Evolutionary conservation across 177 flowering plant genomes (phyloP), one percentile per base, ranked within the genome.

Genomic region (Vitis hybrid): DNA sequence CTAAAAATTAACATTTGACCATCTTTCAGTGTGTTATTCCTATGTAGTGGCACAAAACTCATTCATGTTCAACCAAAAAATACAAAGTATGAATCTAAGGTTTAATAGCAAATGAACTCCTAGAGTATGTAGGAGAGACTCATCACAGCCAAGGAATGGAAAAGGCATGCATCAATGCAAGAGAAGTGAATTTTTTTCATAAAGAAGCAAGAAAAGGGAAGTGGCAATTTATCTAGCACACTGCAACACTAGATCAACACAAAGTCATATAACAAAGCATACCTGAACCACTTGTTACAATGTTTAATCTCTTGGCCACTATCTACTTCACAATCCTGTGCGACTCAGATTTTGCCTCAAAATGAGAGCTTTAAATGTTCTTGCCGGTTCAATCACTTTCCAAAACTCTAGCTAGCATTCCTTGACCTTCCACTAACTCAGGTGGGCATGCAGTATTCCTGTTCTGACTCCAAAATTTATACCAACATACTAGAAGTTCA

Each of bases 221-320:
- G 26, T 62, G 11, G 14, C 39, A 1, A 16, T 63, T 2, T 2
- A 63, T 63, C 19, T 50, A 64, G 16, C 39, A 64, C 18, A 20
- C 33, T 19, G 67, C 56, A 64, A 26, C 14, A 22, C 33, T n/a
- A 64, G 55, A 12, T 51, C 48, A 60, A 66, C 51, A 48, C 22
- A 66, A 49, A 45, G 33, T 39, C 20, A 6, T 61, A 19, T 20
- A 22, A 60, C 3, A 62, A 65, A 62, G 62, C 19, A 70, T 55
- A 76, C 75, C 79, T 72, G 76, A 68, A 65, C 55, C 20, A 33
- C 51, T 51, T 51, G 15, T 10, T 55, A 48, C 12, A 29, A 6
- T 31, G 22, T 55, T 67, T 11, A 51, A 70, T 67, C 74, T 62
- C 52, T 50, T 49, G 50, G 53, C 49, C 64, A 51, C 58, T 39